Base-by-base conservation (phyloP, 345 rosid species). In the Cardamine chenopodiifolia region DNA sequence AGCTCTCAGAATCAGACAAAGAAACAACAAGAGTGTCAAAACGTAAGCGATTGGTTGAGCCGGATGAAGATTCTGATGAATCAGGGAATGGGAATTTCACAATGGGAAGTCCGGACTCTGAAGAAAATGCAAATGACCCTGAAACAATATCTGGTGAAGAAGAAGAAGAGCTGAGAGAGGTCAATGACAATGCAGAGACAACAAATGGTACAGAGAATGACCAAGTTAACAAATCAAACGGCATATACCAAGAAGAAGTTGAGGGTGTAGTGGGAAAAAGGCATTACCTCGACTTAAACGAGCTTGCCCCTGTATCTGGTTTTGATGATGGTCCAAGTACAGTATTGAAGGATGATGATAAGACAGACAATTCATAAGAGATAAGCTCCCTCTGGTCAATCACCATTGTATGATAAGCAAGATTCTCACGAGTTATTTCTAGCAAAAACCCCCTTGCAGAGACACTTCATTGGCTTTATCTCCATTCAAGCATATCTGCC, bases 261-360 rank as follows among this genome's bases (percentile, higher is more conserved):
- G 88, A 81, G 11, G 88, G 87, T 59, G 86, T 73, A 52, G 81
- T 72, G 35, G 85, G 78, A 42, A 88, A 89, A 78, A 84, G 90
- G 81, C 89, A 88, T 59, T 96, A 87, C 79, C 96, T 96, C 15
- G 99, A 96, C 90, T 75, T 96, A 76, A 96, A 96, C 44, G 97
- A 96, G 83, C 92, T 96, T 52, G 99, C 99, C 22, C 99, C 99
- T 4, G 92, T 91, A 45, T 86, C 98, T 69, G 92, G 97, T 71
- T 89, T 90, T 73, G 99, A 92, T 55, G 98, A 95, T 59, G 88
- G 94, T 78, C 94, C 91, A 59, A 89, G 85, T 56, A 54, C 71
- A 68, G 75, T 84, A 66, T 64, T 75, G 81, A 92, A 92, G 85
- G 97, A 87, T 70, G 92, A 85, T 31, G 88, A 80, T 67, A 72